Evolutionary conservation across 2,329 filamentous ascomycete genomes (phyloP), one percentile per base, ranked within the genome.

Genomic region (Pestalotiopsis sp.): DNA sequence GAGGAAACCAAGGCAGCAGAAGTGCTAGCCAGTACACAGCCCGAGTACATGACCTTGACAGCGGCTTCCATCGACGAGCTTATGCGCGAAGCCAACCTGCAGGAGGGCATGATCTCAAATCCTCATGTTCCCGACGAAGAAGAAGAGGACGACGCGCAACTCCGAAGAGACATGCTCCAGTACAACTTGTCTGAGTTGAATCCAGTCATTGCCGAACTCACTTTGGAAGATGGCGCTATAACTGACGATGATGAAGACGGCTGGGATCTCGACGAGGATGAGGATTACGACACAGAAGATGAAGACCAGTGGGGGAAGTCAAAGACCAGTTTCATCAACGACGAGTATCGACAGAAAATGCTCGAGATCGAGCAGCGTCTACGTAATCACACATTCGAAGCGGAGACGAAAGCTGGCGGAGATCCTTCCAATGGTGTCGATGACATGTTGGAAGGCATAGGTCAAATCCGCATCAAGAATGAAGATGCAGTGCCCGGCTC

Each of bases 101-200:
- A 89, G 72, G 86, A 90, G 72, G 78, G 76, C 11, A 79, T 84
- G 38, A 79, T 82, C 57, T 79, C 83, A 40, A 76, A 83, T 38
- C 84, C 90, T 1, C 82, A 94, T 13, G 86, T 92, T 14, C 92
- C 94, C 1, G 86, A 91, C 1, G 87, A 92, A 65, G 96, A 99
- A 74, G 89, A 91, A 0, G 84, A 88, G 13, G 94, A 97, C 72
- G 95, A 98, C 71, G 92, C 94, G 4, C 87, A 87, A 40, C 80
- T 97, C 27, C 91, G 96, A 5, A 89, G 91, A 68, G 91, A 98
- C 76, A 98, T 99, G 95, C 85, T 98, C 7, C 87, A 93, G 71
- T 99, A 98, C 77, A 91, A 93, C 70, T 86, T 97, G 80, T 91
- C 92, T 59, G 95, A 98, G 79, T 91, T 99, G 68, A 94, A 94